Base-by-base conservation (phyloP, 169 alveolate species). In the Eimeria sp. region DNA sequence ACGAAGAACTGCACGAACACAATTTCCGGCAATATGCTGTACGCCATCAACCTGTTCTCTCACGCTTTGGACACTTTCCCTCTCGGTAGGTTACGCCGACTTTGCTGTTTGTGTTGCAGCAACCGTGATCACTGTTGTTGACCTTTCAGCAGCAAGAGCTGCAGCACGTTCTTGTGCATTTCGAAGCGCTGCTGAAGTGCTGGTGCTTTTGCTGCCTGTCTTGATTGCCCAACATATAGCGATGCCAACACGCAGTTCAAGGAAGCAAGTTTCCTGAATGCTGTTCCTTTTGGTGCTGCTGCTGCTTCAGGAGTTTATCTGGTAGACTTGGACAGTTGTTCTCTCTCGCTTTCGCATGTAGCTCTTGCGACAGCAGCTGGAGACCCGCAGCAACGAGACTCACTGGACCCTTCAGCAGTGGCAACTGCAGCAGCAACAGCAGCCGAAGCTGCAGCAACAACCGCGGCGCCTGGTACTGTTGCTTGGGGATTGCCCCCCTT, bases 21-120 rank as follows among this genome's bases (percentile, higher is more conserved):
- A 20, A 56, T 83, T 52, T 37, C 90, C 33, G 76, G 77, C 90
- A 83, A 83, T 33, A 83, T 83, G 90, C 60, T 83, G 74, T 60
- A 83, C 77, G 90, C 90, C 90, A 83, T 83, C 77, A 83, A 83
- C 74, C 49, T 83, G 10, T 83, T 83, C 74, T 52, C 90, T 37
- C 90, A 83, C 37, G 71, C 90, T 83, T 16, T 83, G 56, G 90
- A 83, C 43, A 83, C 76, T 9, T 83, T 83, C 33, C 90, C 90
- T 2, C 77, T 83, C 74, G 90, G 90, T 83, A n/a, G 27, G 90
- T 78, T 30, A 43, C 0, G 49, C 68, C 10, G 68, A 10, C 27
- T 49, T 77, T 20, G 66, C 43, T 52, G 74, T 16, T 82, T 37
- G 16, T 58, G 77, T 60, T 37, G 90, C 76, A 25, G n/a, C 27